Evolutionary conservation across 257 asterid genomes (phyloP).

Genomic region (Primulina huaijiensis): DNA sequence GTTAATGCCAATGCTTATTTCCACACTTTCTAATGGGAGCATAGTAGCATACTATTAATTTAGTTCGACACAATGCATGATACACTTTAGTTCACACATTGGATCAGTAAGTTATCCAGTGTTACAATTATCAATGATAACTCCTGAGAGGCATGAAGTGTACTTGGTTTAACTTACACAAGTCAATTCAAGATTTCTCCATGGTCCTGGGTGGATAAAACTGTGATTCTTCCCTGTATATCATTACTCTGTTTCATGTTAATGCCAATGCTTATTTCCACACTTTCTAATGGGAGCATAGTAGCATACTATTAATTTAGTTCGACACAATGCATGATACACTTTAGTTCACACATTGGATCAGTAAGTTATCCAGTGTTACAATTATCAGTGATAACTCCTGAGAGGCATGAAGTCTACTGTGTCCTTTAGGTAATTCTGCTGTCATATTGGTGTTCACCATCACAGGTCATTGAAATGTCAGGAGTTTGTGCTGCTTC

Average conservation of each 20-base stretch:
- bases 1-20: not conserved
- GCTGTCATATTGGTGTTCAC: constrained; percentile 22
- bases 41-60: not conserved
- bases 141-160: constrained; percentile 13
- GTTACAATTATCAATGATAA: not conserved
- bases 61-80: not conserved
- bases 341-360: not conserved
- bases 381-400: not conserved
- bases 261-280: constrained; percentile 1
- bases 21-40: constrained; percentile 8
- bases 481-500: constrained; percentile 99
- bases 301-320: not conserved
- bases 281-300: constrained; percentile 4
- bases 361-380: constrained; percentile 10
- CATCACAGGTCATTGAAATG: constrained; percentile 90
- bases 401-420: constrained; percentile 14
- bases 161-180: not conserved
- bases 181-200: not conserved
- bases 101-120: constrained; percentile 13
- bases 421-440: not conserved
- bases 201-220: not conserved
- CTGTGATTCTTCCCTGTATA: not conserved
- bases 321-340: not conserved
- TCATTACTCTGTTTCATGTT: not conserved
- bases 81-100: not conserved